These are phyloP conservation scores for Russula virescens DNA, from an alignment of 768 basidiomycete species.

Conservation along the genomic window DNA sequence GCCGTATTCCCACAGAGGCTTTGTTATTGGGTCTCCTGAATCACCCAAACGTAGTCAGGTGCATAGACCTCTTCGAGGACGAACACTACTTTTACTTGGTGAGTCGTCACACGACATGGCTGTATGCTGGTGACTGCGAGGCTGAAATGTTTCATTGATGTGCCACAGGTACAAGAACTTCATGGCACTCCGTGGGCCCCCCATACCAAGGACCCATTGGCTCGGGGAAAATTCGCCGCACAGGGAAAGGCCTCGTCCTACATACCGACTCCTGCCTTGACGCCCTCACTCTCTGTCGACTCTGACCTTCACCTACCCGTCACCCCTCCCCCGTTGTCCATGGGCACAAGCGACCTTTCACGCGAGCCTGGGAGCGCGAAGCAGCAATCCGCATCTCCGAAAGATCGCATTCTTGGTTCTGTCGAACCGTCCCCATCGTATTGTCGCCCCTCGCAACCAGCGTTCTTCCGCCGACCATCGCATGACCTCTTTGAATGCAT, in stretches of 20 bases:
- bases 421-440: conserved; percentile 7
- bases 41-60: conserved; percentile 79
- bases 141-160: conserved; percentile 6
- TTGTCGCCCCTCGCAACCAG: conserved; percentile 23
- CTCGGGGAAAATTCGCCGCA: conserved; percentile 1
- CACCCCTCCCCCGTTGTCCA: conserved; percentile 19
- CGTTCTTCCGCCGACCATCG: conserved; percentile 65
- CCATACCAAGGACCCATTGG: conserved; percentile 37
- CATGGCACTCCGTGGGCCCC: conserved; percentile 85
- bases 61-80: conserved; percentile 83
- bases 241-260: conserved; percentile 15
- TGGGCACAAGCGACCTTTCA: conserved; percentile 4
- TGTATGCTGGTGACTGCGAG: conserved; percentile 1
- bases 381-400: conserved; percentile 4
- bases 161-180: conserved; percentile 74
- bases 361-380: conserved; percentile 2
- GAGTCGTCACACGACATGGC: conserved; percentile 28
- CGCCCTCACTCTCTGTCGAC: conserved; percentile 23
- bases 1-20: conserved; percentile 75
- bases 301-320: conserved; percentile 15
- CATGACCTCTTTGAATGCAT: conserved; percentile 96
- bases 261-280: conserved; percentile 23
- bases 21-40: conserved; percentile 65
- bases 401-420: neutral
- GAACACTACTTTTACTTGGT: conserved; percentile 82